Conservation (phyloP, 441 rosid genomes). For the Pelargonium myrrhifolium region DNA sequence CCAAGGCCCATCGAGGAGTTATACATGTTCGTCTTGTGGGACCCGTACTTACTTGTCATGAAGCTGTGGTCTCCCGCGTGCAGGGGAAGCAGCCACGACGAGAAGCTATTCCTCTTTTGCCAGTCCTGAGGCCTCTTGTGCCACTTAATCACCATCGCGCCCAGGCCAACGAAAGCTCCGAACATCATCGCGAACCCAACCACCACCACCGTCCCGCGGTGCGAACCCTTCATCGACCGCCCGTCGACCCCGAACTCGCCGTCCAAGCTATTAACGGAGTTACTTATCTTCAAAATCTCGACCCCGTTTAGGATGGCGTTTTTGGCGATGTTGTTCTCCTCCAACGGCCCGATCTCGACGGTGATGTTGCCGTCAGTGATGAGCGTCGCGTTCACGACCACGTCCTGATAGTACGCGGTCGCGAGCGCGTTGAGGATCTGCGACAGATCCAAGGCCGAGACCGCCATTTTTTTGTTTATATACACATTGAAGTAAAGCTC, state of each 20-base stretch:
- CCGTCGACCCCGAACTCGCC: conserved; percentile 85
- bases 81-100: conserved; percentile 84
- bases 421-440: conserved; percentile 35
- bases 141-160: conserved; percentile 90
- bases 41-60: conserved; percentile 55
- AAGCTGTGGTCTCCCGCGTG: conserved; percentile 61
- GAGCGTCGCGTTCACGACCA: conserved; percentile 52
- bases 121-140: conserved; percentile 86
- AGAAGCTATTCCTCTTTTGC: conserved; percentile 78
- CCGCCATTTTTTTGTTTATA: conserved; percentile 51
- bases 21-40: conserved; percentile 51
- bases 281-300: conserved; percentile 78
- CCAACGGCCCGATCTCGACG: conserved; percentile 58
- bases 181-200: conserved; percentile 94
- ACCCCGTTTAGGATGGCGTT: conserved; percentile 75
- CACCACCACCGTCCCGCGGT: conserved; percentile 49
- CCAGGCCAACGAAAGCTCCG: conserved; percentile 86
- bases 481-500: conserved; percentile 78
- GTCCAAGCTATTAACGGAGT: conserved; percentile 64
- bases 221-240: conserved; percentile 16
- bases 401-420: conserved; percentile 55
- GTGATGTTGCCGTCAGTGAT: conserved; percentile 37
- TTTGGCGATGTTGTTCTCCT: conserved; percentile 38
- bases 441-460: conserved; percentile 64
- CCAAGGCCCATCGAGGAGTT: conserved; percentile 67